Conservation (phyloP, 2,329 filamentous ascomycete species). For the Thermothelomyces thermophilus region DNA sequence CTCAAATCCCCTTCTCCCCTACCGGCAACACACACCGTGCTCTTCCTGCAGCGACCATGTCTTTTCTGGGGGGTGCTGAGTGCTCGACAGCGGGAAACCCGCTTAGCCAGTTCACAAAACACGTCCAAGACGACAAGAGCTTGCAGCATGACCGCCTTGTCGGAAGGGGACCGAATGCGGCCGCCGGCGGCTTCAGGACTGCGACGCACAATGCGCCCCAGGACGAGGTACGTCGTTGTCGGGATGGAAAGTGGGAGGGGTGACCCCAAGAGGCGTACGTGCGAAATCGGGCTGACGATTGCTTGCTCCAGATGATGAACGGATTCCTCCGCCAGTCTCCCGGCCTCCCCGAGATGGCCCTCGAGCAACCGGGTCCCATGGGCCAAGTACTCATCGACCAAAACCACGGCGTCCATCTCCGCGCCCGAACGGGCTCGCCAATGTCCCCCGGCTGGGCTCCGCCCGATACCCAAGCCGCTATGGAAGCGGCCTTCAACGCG, state of each 20-base stretch:
- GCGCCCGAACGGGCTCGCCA: constrained; percentile 48
- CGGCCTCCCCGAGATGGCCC: constrained; percentile 47
- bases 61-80: constrained; percentile 90
- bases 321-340: constrained; percentile 79
- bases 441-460: constrained; percentile 46
- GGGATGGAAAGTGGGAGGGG: too few relatives aligned
- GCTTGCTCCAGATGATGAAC: constrained; percentile 82
- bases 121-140: constrained; percentile 92
- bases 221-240: constrained; percentile 52
- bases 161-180: constrained; percentile 62
- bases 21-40: neutral
- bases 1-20: neutral
- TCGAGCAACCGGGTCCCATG: constrained; percentile 40
- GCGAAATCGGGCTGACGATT: neutral
- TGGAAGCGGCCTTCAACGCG: constrained; percentile 65
- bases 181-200: constrained; percentile 72
- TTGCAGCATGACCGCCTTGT: constrained; percentile 85
- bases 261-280: too few relatives aligned
- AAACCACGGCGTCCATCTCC: constrained; percentile 45
- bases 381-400: constrained; percentile 41
- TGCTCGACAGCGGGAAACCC: constrained; percentile 96
- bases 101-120: constrained; percentile 94
- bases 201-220: constrained; percentile 61
- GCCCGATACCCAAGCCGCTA: constrained; percentile 56
- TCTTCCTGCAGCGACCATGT: constrained; percentile 53